These are phyloP conservation scores for Talaromyces atroroseus DNA, from an alignment of 2,329 filamentous ascomycete genomes.

Conservation along the genomic window DNA sequence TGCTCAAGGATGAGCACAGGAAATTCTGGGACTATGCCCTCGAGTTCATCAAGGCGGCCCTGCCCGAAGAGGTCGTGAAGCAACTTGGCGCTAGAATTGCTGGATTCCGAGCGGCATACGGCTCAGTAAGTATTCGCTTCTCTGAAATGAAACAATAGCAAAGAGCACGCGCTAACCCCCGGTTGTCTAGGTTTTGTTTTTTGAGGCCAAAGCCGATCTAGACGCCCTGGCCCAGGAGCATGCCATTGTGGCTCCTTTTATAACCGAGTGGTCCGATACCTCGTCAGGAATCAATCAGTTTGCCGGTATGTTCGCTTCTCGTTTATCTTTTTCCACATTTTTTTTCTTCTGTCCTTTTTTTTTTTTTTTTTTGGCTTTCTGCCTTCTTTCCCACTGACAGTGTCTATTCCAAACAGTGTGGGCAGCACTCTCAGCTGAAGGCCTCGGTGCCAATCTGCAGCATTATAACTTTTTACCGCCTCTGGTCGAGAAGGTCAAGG, in stretches of 20 bases:
- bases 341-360: too few species aligned
- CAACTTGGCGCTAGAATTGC: constrained; percentile 25
- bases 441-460: constrained; percentile 13
- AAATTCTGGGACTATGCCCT: constrained; percentile 71
- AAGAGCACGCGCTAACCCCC: not conserved
- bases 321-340: not conserved
- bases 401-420: constrained; percentile 5
- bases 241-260: not conserved
- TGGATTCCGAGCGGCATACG: constrained; percentile 66
- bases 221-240: constrained; percentile 2
- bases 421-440: constrained; percentile 8
- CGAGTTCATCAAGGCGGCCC: constrained; percentile 53
- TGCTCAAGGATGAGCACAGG: constrained; percentile 73
- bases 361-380: too few species aligned
- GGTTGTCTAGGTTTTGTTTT: constrained; percentile 9
- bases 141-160: not conserved
- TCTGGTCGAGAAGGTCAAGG: not conserved
- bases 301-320: constrained; percentile 17
- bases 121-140: constrained; percentile 53
- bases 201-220: constrained; percentile 7
- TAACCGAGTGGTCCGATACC: constrained; percentile 9
- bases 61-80: constrained; percentile 51
- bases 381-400: not conserved
- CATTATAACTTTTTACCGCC: constrained; percentile 11
- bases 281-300: constrained; percentile 11